Conservation (phyloP, 2,329 filamentous ascomycete genomes). For the Epichloe aotearoae region DNA sequence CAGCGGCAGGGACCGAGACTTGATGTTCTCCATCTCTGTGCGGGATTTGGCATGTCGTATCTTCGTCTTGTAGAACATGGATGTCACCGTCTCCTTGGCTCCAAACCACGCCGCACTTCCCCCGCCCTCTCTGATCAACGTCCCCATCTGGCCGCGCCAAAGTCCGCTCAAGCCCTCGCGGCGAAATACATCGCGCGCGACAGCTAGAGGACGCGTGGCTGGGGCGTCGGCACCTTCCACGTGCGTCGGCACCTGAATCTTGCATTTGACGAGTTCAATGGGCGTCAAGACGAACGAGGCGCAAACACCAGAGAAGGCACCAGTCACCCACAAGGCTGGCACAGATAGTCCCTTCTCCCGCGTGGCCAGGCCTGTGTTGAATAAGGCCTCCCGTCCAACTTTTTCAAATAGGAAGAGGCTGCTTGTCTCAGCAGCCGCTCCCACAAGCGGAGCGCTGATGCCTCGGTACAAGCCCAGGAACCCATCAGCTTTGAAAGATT, state of each 20-base stretch:
- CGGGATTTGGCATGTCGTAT: conserved; percentile 26
- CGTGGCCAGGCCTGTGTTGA: conserved; percentile 33
- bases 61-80: conserved; percentile 51
- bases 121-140: conserved; percentile 84
- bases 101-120: conserved; percentile 95
- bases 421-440: conserved; percentile 84
- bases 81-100: conserved; percentile 67
- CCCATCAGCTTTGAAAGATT: conserved; percentile 72
- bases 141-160: conserved; percentile 91
- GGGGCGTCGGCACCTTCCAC: conserved; percentile 28
- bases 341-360: conserved; percentile 54
- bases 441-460: conserved; percentile 79
- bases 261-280: conserved; percentile 95
- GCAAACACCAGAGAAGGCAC: conserved; percentile 75
- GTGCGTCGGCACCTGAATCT: conserved; percentile 67
- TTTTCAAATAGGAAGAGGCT: conserved; percentile 88
- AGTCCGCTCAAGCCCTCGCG: conserved; percentile 76
- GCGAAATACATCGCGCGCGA: conserved; percentile 68
- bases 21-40: conserved; percentile 26
- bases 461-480: conserved; percentile 75
- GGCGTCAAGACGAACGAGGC: conserved; percentile 87
- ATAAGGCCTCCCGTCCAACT: conserved; percentile 54
- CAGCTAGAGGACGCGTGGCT: conserved; percentile 49
- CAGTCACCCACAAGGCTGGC: conserved; percentile 62
- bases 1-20: conserved; percentile 50